These are phyloP conservation scores for Cryphonectria japonica DNA, from an alignment of 2,329 filamentous ascomycete genomes.

Conservation along the genomic window DNA sequence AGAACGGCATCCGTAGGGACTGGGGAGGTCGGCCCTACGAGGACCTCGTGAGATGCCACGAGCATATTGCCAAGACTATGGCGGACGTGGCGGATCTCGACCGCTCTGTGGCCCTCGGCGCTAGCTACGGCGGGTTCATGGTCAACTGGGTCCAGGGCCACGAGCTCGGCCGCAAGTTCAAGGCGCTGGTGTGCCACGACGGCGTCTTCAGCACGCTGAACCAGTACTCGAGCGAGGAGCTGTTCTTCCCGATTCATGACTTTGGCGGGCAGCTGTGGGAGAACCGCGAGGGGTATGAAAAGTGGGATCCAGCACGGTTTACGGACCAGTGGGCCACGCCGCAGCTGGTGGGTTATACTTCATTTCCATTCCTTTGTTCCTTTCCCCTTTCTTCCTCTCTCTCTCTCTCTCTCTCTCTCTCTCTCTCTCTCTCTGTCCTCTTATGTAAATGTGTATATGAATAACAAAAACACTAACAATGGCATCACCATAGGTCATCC, in stretches of 20 bases:
- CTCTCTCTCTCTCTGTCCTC: not conserved
- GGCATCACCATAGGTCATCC: slow-evolving; percentile 55
- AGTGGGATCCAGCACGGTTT: slow-evolving; percentile 69
- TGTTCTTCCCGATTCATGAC: slow-evolving; percentile 73
- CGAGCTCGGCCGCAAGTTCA: slow-evolving; percentile 79
- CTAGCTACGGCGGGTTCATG: slow-evolving; percentile 77
- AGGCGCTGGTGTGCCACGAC: slow-evolving; percentile 86
- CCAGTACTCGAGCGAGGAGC: slow-evolving; percentile 67
- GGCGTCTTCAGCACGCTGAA: slow-evolving; percentile 76
- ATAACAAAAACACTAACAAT: not conserved
- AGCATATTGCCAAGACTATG: slow-evolving; percentile 70
- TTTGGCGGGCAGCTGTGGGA: slow-evolving; percentile 67
- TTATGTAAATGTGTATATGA: not conserved
- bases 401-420: no score
- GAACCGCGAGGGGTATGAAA: slow-evolving; percentile 65
- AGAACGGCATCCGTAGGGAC: slow-evolving; percentile 75
- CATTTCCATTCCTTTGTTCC: no score
- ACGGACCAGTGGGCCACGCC: slow-evolving; percentile 81
- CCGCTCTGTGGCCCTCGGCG: slow-evolving; percentile 73
- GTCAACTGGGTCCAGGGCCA: slow-evolving; percentile 93
- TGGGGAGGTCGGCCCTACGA: slow-evolving; percentile 88
- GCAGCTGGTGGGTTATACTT: slow-evolving; percentile 63
- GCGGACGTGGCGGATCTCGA: slow-evolving; percentile 68
- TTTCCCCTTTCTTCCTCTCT: no score
- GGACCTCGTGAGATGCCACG: slow-evolving; percentile 78